Conservation (phyloP, 352 stramenopile genomes). For the Globisporangium barbulae region DNA sequence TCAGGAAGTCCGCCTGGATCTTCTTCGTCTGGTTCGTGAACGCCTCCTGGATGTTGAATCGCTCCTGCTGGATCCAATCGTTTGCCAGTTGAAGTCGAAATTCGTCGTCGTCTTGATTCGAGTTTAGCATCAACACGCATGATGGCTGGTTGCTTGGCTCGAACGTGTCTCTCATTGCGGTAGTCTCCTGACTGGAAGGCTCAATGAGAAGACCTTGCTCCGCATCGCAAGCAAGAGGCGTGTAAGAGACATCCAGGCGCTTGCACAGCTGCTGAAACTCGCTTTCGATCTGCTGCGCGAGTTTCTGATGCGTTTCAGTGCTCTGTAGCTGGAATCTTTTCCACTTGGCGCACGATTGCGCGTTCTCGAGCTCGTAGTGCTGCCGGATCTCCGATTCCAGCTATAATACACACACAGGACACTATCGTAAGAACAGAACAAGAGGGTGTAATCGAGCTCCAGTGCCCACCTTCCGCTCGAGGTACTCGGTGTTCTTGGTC, state of each 20-base stretch:
- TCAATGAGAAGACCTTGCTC: not conserved
- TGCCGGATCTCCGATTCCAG: constrained; percentile 56
- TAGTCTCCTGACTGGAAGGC: too few relatives aligned
- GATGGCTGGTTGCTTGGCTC: not conserved
- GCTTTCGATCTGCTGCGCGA: constrained; percentile 28
- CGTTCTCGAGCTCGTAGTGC: constrained; percentile 53
- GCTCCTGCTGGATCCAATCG: constrained; percentile 60
- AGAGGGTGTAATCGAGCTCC: not conserved
- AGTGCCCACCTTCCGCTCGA: constrained; percentile 43
- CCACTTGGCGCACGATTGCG: constrained; percentile 44
- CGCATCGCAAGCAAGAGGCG: not conserved
- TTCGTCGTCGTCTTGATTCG: constrained; percentile 14
- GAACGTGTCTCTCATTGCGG: too few relatives aligned
- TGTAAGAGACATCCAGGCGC: not conserved
- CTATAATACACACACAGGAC: constrained; percentile 17
- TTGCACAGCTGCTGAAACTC: constrained; percentile 30
- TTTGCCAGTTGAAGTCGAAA: constrained; percentile 27
- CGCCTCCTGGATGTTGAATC: constrained; percentile 67
- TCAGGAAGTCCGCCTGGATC: constrained; percentile 43
- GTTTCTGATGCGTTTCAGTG: constrained; percentile 17
- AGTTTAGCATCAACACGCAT: not conserved
- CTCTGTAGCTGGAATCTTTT: constrained; percentile 43
- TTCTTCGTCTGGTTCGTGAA: constrained; percentile 61
- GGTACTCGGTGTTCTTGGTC: constrained; percentile 37
- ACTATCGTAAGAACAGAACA: not conserved